Conservation (phyloP, 257 asterid genomes). For the Cruciata laevipes region DNA sequence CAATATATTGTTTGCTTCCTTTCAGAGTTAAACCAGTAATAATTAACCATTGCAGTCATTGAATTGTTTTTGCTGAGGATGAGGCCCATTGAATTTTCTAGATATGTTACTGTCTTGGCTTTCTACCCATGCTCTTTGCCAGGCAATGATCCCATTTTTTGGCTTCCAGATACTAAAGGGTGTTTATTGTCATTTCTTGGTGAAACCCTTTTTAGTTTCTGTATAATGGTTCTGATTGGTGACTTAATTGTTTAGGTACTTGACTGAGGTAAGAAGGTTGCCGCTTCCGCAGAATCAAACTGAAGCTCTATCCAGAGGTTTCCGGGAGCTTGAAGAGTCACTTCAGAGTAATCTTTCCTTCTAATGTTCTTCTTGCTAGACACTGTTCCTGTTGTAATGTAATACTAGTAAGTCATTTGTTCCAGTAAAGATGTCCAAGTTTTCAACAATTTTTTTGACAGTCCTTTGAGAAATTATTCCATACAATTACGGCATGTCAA, state of each 20-base stretch:
- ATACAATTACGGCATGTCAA: too few relatives aligned
- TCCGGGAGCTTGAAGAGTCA: slow-evolving; percentile 85
- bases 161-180: neutral
- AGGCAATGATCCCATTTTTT: neutral
- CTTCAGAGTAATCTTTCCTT: slow-evolving; percentile 51
- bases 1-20: neutral
- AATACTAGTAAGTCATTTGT: neutral
- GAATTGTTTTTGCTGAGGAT: neutral
- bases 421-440: neutral
- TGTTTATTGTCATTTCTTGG: neutral
- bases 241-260: slow-evolving; percentile 42
- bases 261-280: slow-evolving; percentile 86
- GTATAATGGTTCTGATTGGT: neutral
- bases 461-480: too few relatives aligned
- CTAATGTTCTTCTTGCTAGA: slow-evolving; percentile 18
- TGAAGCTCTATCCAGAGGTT: slow-evolving; percentile 71
- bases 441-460: neutral
- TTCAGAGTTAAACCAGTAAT: neutral
- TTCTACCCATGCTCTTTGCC: too few relatives aligned
- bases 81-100: neutral
- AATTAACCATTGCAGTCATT: neutral
- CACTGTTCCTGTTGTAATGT: neutral
- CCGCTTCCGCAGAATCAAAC: slow-evolving; percentile 75
- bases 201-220: too few relatives aligned
- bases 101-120: neutral